Evolutionary conservation across 2,329 filamentous ascomycete genomes (phyloP).

Genomic region (Alternaria longipes): DNA sequence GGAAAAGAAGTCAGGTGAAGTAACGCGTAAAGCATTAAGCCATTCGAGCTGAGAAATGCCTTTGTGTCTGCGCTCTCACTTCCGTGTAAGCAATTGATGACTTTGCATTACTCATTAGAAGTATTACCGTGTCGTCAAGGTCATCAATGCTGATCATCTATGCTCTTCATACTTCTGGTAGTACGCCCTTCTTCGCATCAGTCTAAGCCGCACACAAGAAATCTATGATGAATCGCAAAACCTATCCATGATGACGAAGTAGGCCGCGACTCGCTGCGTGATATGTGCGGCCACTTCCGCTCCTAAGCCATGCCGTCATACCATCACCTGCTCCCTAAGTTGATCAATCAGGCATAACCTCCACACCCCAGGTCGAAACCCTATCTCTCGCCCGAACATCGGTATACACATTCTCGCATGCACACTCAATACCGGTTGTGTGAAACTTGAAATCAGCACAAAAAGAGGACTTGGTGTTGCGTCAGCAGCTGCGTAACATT

Average conservation of each 20-base stretch:
- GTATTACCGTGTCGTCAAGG: neutral
- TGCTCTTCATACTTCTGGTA: neutral
- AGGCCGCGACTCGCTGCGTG: neutral
- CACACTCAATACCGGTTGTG: neutral
- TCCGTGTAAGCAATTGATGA: neutral
- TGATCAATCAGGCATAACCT: neutral
- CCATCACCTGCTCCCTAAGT: neutral
- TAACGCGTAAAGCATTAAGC: neutral
- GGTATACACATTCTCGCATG: conserved; percentile 7
- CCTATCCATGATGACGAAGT: neutral
- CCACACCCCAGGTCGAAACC: conserved; percentile 2
- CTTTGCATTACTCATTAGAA: neutral
- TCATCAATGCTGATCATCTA: neutral
- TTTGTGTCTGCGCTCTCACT: neutral
- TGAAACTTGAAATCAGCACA: conserved; percentile 1
- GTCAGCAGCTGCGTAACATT: conserved; percentile 15
- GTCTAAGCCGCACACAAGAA: neutral
- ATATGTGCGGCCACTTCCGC: neutral
- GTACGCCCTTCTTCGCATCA: neutral
- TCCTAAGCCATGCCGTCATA: conserved; percentile 4
- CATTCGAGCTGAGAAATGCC: neutral
- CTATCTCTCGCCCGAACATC: conserved; percentile 8
- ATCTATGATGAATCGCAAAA: neutral
- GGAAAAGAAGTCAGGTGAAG: neutral
- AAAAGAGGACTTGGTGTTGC: conserved; percentile 9